These are phyloP conservation scores for Alternaria conjuncta DNA, from an alignment of 2,329 filamentous ascomycete genomes.

Conservation along the genomic window DNA sequence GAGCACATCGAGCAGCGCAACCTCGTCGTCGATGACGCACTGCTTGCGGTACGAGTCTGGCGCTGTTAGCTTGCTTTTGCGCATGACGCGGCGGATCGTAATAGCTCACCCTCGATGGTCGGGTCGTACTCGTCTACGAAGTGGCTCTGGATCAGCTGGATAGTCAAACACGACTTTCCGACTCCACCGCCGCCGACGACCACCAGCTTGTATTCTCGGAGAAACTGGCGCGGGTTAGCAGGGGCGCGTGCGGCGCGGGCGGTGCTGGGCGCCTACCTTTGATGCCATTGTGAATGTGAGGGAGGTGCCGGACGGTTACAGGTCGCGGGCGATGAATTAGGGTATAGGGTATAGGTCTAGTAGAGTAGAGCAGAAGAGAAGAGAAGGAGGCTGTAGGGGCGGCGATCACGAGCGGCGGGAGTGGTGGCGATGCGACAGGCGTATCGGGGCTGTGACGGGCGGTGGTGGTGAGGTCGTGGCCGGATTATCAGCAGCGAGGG, in stretches of 20 bases:
- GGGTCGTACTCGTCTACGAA: constrained; percentile 99
- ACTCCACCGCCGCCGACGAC: constrained; percentile 98
- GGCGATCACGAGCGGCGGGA: constrained; percentile 14
- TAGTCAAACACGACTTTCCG: constrained; percentile 98
- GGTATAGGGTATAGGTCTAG: background rate
- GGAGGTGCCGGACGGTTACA: constrained; percentile 15
- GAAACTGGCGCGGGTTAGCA: constrained; percentile 52
- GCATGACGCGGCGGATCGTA: background rate
- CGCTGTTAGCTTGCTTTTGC: constrained; percentile 14
- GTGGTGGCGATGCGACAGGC: constrained; percentile 20
- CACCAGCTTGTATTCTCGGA: constrained; percentile 68
- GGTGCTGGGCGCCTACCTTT: constrained; percentile 37
- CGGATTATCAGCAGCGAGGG: constrained; percentile 6
- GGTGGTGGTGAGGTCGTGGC: background rate
- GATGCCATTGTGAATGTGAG: constrained; percentile 44
- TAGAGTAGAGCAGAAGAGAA: background rate
- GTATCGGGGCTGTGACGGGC: constrained; percentile 11
- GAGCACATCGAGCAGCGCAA: constrained; percentile 94
- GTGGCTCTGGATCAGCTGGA: constrained; percentile 81
- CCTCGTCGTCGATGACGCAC: constrained; percentile 98
- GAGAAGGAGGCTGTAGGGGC: constrained; percentile 5
- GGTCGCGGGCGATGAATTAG: constrained; percentile 5
- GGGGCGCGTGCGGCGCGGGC: constrained; percentile 1
- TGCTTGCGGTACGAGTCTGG: constrained; percentile 99
- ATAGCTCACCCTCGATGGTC: constrained; percentile 89